Evolutionary conservation across 2,329 filamentous ascomycete species (phyloP).

Genomic region (Teratosphaeria pseudoeucalypti): DNA sequence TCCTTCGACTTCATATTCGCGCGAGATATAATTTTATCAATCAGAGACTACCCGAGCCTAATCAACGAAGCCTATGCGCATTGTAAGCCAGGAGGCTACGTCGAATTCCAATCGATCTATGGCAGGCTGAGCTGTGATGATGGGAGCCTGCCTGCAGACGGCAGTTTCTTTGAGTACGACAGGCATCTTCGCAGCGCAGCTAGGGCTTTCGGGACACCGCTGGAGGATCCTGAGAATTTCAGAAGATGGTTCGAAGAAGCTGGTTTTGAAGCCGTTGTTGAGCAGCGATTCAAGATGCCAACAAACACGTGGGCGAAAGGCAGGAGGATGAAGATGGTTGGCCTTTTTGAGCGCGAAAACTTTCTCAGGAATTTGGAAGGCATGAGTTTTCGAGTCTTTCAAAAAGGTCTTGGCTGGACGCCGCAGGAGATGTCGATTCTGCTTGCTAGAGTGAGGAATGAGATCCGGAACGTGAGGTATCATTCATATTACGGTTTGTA

Average conservation of each 20-base stretch:
- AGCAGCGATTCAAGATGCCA: conserved; percentile 32
- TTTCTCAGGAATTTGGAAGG: conserved; percentile 32
- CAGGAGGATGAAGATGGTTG: conserved; percentile 29
- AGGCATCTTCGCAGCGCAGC: not conserved
- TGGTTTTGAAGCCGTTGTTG: conserved; percentile 38
- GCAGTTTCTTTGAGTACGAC: not conserved
- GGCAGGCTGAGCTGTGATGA: not conserved
- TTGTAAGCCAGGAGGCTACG: conserved; percentile 16
- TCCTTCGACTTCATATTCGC: conserved; percentile 32
- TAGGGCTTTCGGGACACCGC: not conserved
- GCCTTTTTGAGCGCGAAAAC: conserved; percentile 19
- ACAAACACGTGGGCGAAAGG: conserved; percentile 33
- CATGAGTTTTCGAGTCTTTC: conserved; percentile 9
- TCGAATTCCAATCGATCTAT: conserved; percentile 7
- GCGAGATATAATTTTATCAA: conserved; percentile 14
- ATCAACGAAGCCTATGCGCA: conserved; percentile 8
- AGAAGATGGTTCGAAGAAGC: conserved; percentile 13
- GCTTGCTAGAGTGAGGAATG: not conserved
- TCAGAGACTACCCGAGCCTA: conserved; percentile 12
- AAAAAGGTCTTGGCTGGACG: not conserved
- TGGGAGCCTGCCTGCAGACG: not conserved
- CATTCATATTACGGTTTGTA: not conserved
- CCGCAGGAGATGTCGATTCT: not conserved
- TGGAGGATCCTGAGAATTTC: not conserved
- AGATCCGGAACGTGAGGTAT: not conserved